Percentiles rank a stretch among this genome's conserved stretches.
Conservation (phyloP, 768 basidiomycete species). For the Tylopilus sp. region DNA sequence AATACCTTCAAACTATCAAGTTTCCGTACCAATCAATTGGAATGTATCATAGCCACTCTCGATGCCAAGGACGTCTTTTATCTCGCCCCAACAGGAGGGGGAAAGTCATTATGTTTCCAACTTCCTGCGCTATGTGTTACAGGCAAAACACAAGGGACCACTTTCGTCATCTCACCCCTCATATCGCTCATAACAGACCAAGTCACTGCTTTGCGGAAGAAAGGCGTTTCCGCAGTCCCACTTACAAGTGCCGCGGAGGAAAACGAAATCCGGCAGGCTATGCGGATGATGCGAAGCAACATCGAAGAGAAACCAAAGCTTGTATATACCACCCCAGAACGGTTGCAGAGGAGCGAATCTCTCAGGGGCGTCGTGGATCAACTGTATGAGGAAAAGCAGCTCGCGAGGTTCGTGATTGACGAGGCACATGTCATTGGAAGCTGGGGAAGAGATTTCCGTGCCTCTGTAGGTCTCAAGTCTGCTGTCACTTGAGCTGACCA, state of each 20-base stretch:
- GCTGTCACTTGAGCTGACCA: not conserved
- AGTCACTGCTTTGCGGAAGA: slow-evolving; percentile 59
- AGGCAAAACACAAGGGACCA: slow-evolving; percentile 75
- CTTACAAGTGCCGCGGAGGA: slow-evolving; percentile 56
- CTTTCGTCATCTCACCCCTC: slow-evolving; percentile 88
- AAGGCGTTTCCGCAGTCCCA: slow-evolving; percentile 65
- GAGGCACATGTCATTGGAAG: slow-evolving; percentile 94
- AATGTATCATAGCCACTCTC: slow-evolving; percentile 79
- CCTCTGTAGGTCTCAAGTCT: slow-evolving; percentile 51
- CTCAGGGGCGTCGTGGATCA: slow-evolving; percentile 52
- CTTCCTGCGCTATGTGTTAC: slow-evolving; percentile 80
- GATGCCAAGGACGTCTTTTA: slow-evolving; percentile 86
- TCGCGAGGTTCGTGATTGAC: slow-evolving; percentile 92
- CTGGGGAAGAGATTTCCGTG: slow-evolving; percentile 94
- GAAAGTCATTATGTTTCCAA: slow-evolving; percentile 86
- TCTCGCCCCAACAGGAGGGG: slow-evolving; percentile 94
- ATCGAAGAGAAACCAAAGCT: slow-evolving; percentile 52
- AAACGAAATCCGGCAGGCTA: slow-evolving; percentile 37
- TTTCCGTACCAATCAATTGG: slow-evolving; percentile 84
- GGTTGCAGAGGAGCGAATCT: slow-evolving; percentile 59
- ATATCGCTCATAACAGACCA: slow-evolving; percentile 90
- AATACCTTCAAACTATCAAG: slow-evolving; percentile 53
- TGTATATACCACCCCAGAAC: slow-evolving; percentile 92
- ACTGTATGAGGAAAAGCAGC: slow-evolving; percentile 51
- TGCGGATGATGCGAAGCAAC: slow-evolving; percentile 41